Percentiles rank a stretch among this genome's conserved stretches.
phyloP scores from a whole-genome alignment of 805 yeast species.

The Metschnikowia aberdeeniae region DNA sequence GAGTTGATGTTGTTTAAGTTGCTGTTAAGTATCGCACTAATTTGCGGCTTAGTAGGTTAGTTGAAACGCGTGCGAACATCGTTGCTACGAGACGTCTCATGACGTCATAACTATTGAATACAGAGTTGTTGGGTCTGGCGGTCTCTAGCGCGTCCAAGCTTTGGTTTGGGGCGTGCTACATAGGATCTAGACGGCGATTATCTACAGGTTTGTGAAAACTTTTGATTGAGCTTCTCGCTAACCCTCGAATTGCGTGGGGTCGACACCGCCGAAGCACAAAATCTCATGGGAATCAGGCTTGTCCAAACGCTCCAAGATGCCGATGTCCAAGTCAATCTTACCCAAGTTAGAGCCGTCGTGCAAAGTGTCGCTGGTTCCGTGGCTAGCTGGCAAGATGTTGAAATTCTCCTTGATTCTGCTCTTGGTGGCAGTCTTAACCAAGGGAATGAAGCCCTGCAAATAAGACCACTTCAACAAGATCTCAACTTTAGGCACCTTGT shows the following conservation, averaged over 20 bases:
- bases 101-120: too few relatives aligned
- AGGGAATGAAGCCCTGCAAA: conserved; percentile 65
- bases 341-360: conserved; percentile 27
- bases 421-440: conserved; percentile 60
- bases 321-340: conserved; percentile 38
- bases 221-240: not conserved
- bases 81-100: too few relatives aligned
- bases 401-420: conserved; percentile 53
- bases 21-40: too few relatives aligned
- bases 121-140: too few relatives aligned
- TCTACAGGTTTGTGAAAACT: too few relatives aligned
- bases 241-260: conserved; percentile 21
- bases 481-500: conserved; percentile 53
- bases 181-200: too few relatives aligned
- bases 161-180: too few relatives aligned
- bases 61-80: too few relatives aligned
- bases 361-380: conserved; percentile 20
- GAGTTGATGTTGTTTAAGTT: not conserved
- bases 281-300: conserved; percentile 34
- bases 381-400: conserved; percentile 41
- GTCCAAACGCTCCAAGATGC: conserved; percentile 33
- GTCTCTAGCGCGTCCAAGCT: too few relatives aligned
- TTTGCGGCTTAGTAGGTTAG: too few relatives aligned
- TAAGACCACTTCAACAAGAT: conserved; percentile 69
- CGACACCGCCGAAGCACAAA: conserved; percentile 30